Base-by-base conservation (phyloP, 164 flowering plant genomes). In the Umbellularia californica region DNA sequence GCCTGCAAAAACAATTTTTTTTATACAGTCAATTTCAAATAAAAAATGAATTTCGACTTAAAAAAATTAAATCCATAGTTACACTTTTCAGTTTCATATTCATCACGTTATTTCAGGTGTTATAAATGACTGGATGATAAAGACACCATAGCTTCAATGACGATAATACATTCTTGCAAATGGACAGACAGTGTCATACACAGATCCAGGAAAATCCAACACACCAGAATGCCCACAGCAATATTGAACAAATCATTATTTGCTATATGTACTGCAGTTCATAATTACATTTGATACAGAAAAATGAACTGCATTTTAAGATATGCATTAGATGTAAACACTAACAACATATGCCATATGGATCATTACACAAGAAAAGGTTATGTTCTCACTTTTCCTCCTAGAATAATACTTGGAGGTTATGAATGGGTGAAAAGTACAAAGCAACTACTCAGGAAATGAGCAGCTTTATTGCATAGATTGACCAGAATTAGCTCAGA, bases 1-100 rank as follows among this genome's bases (percentile, higher is more conserved):
- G 93, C 92, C 98, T 94, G 89, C 74, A 80, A 78, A 72, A 23
- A 64, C 13, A 7, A 7, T 1, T 10, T 64, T 64, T 30, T 12
- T 23, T 25, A 64, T 25, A 22, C 11, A 22, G 3, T 25, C 67
- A 64, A 13, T 64, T 64, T 64, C 67, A 64, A 64, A 22, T 24
- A 25, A 25, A 64, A 25, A 64, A 33, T 25, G 12, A 22, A 23
- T 64, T 64, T 22, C 23, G 23, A 24, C 25, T 64, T 64, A 13
- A 25, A 64, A 64, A 64, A 15, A 24, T 23, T 12, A 64, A 25
- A 14, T 64, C 67, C 67, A 17, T 25, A 23, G 28, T 22, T 64
- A 11, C 5, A 14, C 22, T 25, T 64, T 64, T 2, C 28, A 64
- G 24, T 64, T 64, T 64, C 67, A 64, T 23, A 12, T 24, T 64